phyloP scores from a whole-genome alignment of 2,329 filamentous ascomycete species.

The Cercospora nicotianae region DNA sequence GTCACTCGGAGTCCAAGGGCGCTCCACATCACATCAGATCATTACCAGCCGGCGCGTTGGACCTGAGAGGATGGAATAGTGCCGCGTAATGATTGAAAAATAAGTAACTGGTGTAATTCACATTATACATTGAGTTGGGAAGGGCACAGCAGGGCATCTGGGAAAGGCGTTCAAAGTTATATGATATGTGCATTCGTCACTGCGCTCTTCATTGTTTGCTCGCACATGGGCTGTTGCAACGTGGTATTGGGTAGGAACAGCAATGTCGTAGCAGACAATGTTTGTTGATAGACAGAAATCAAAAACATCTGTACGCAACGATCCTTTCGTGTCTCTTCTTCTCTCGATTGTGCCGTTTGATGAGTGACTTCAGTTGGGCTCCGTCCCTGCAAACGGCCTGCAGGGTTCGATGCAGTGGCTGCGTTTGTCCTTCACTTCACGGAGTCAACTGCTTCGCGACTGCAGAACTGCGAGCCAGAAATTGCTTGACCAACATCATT shows the following conservation, averaged over 20 bases:
- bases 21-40: neutral
- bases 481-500: neutral
- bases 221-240: conserved; percentile 4
- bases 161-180: conserved; percentile 5
- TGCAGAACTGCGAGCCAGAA: neutral
- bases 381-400: conserved; percentile 6
- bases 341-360: neutral
- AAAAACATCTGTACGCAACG: neutral
- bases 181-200: conserved; percentile 4
- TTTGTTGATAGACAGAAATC: conserved; percentile 11
- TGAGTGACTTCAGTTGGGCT: neutral
- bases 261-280: conserved; percentile 3
- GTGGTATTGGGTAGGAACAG: neutral
- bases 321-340: neutral
- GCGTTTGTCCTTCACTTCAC: neutral
- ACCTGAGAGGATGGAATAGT: neutral
- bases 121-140: conserved; percentile 8
- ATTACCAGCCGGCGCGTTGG: conserved; percentile 3
- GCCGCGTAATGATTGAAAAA: conserved; percentile 8
- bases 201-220: conserved; percentile 2
- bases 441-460: neutral
- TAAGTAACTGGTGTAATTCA: conserved; percentile 7
- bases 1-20: conserved; percentile 5
- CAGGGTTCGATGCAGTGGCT: neutral
- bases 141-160: conserved; percentile 1